phyloP scores from a whole-genome alignment of 2,329 filamentous ascomycete species.

The Niveomyces coronatus region DNA sequence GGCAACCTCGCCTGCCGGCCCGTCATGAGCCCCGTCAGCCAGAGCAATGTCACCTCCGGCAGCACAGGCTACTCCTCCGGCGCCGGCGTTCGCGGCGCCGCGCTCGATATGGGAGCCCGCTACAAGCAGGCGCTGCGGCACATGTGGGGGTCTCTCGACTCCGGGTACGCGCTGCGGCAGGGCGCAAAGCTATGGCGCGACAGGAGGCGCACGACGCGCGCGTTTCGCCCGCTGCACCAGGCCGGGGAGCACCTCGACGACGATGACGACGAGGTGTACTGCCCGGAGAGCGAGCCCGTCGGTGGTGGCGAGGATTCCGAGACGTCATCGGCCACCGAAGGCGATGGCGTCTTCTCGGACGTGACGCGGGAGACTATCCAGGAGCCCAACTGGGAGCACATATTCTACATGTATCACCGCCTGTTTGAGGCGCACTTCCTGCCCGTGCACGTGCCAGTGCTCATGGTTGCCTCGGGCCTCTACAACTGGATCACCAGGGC shows the following conservation, averaged over 20 bases:
- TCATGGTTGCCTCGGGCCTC: constrained; percentile 51
- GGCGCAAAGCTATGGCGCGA: constrained; percentile 46
- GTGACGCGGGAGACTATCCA: constrained; percentile 41
- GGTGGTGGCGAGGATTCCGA: constrained; percentile 30
- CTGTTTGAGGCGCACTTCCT: constrained; percentile 68
- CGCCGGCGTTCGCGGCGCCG: constrained; percentile 38
- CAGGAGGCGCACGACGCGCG: constrained; percentile 43
- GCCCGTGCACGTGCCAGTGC: constrained; percentile 55
- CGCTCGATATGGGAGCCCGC: constrained; percentile 50
- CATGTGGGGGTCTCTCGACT: constrained; percentile 67
- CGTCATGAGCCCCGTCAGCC: constrained; percentile 59
- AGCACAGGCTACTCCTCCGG: constrained; percentile 35
- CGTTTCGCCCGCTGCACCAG: constrained; percentile 47
- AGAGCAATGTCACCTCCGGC: constrained; percentile 58
- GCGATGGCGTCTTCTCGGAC: constrained; percentile 45
- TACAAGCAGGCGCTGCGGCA: constrained; percentile 64
- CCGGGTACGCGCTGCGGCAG: constrained; percentile 53
- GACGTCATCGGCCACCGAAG: constrained; percentile 26
- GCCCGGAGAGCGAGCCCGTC: constrained; percentile 34
- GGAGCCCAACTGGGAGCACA: constrained; percentile 43
- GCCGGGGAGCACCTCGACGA: constrained; percentile 33
- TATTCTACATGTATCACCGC: constrained; percentile 51
- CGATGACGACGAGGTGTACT: constrained; percentile 34
- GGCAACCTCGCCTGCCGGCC: constrained; percentile 56
- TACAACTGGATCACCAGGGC: constrained; percentile 46